These are phyloP conservation scores for Saccharomyces hybrid DNA, from an alignment of 1,139 yeast species.

Conservation along the genomic window DNA sequence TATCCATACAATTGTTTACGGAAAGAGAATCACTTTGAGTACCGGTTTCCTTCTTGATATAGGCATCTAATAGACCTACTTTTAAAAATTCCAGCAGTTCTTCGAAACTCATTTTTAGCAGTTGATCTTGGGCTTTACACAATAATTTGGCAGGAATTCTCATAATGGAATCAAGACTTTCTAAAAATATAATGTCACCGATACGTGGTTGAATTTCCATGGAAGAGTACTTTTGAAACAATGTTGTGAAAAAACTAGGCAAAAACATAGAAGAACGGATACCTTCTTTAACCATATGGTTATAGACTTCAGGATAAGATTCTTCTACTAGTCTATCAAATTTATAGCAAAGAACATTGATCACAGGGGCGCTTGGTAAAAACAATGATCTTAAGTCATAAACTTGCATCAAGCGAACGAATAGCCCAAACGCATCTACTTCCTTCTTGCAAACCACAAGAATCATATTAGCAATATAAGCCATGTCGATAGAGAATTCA, in stretches of 20 bases:
- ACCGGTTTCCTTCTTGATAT: constrained; percentile 29
- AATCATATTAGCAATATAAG: constrained; percentile 45
- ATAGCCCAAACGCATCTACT: constrained; percentile 53
- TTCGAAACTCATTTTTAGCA: constrained; percentile 65
- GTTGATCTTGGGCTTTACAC: constrained; percentile 52
- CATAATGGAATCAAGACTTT: constrained; percentile 77
- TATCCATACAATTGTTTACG: constrained; percentile 33
- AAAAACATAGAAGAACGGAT: constrained; percentile 31
- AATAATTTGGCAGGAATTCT: constrained; percentile 75
- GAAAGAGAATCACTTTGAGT: constrained; percentile 43
- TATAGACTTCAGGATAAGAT: constrained; percentile 41
- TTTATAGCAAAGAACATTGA: constrained; percentile 71
- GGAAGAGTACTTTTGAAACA: constrained; percentile 51
- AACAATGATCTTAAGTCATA: constrained; percentile 67
- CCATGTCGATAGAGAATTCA: constrained; percentile 67
- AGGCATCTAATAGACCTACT: constrained; percentile 61
- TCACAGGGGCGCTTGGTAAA: constrained; percentile 82
- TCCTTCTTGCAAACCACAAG: constrained; percentile 5
- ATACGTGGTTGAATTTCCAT: constrained; percentile 73
- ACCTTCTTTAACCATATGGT: constrained; percentile 77
- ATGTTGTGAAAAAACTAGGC: constrained; percentile 1
- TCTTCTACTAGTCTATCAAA: constrained; percentile 73
- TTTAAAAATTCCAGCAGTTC: constrained; percentile 65
- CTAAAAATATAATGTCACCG: constrained; percentile 77
- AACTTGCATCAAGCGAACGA: constrained; percentile 72